phyloP scores from a whole-genome alignment of 345 rosid species.

The Dovyalis caffra region DNA sequence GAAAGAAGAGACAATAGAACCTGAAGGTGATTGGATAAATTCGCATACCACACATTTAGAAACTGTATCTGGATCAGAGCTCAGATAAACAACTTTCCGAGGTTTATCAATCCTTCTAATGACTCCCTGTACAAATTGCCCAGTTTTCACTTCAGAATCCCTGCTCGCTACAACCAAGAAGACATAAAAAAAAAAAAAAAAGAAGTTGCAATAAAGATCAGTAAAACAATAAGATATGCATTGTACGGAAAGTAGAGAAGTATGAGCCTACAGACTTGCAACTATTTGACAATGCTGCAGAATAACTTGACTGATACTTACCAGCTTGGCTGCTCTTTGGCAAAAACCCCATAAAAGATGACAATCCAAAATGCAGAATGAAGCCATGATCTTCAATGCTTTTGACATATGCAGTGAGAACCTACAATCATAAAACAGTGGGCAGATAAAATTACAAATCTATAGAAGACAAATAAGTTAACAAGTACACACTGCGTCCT shows the following conservation, averaged over 20 bases:
- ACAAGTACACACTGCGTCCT: too few relatives aligned
- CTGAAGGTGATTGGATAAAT: background rate
- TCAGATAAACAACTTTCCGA: conserved; percentile 68
- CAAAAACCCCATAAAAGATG: conserved; percentile 78
- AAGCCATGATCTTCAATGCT: conserved; percentile 97
- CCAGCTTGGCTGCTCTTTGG: conserved; percentile 55
- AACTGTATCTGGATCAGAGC: conserved; percentile 62
- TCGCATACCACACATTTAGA: conserved; percentile 73
- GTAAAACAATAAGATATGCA: background rate
- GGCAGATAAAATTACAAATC: background rate
- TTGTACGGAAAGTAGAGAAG: conserved; percentile 2
- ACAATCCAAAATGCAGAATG: conserved; percentile 83
- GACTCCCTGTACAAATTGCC: conserved; percentile 80
- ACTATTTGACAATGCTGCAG: background rate
- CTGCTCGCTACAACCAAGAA: conserved; percentile 33
- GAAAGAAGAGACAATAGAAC: background rate
- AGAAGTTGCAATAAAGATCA: background rate
- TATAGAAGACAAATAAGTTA: background rate
- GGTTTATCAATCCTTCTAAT: conserved; percentile 68
- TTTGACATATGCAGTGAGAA: conserved; percentile 67
- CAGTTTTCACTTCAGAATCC: conserved; percentile 45
- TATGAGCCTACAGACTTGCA: background rate
- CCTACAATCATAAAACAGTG: conserved; percentile 39
- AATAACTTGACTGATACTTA: conserved; percentile 15
- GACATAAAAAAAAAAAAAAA: background rate